Percentiles rank a stretch among this genome's conserved stretches.
phyloP scores from a whole-genome alignment of 108 stramenopile genomes.

The Cyclotella atomus region DNA sequence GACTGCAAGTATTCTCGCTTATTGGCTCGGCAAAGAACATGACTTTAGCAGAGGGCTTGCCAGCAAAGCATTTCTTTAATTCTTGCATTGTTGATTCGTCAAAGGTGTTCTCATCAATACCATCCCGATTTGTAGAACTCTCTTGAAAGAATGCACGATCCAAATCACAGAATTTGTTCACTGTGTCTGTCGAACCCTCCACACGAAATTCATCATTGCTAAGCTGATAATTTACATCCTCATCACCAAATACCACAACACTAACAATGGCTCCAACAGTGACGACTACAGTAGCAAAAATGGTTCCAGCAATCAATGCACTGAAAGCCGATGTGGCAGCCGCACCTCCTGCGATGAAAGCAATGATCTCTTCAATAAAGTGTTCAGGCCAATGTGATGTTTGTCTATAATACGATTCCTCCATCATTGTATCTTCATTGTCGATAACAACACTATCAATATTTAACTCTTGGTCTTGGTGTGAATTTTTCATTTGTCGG shows the following conservation, averaged over 20 bases:
- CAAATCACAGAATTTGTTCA: constrained; percentile 24
- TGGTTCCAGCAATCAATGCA: constrained; percentile 20
- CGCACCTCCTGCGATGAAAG: constrained; percentile 28
- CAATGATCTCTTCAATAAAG: constrained; percentile 29
- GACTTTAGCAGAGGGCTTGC: constrained; percentile 11
- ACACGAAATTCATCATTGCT: background rate
- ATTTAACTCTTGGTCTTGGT: background rate
- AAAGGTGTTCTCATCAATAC: background rate
- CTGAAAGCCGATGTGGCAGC: constrained; percentile 34
- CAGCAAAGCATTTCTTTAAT: constrained; percentile 31
- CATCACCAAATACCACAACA: constrained; percentile 9
- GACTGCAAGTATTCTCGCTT: background rate
- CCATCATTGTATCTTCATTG: background rate
- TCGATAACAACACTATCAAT: background rate
- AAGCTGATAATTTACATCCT: background rate
- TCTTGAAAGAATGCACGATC: background rate
- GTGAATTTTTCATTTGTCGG: background rate
- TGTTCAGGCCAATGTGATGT: constrained; percentile 9
- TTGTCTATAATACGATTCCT: background rate
- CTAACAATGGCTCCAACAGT: constrained; percentile 23
- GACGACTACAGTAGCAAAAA: constrained; percentile 29
- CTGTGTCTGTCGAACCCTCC: background rate
- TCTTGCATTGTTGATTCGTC: constrained; percentile 19
- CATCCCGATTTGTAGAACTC: background rate
- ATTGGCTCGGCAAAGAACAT: background rate